Percentiles rank a stretch among this genome's conserved stretches.
Evolutionary conservation across 1,284 basidiomycete genomes (phyloP).

Genomic region (Exobasidium rhododendri): DNA sequence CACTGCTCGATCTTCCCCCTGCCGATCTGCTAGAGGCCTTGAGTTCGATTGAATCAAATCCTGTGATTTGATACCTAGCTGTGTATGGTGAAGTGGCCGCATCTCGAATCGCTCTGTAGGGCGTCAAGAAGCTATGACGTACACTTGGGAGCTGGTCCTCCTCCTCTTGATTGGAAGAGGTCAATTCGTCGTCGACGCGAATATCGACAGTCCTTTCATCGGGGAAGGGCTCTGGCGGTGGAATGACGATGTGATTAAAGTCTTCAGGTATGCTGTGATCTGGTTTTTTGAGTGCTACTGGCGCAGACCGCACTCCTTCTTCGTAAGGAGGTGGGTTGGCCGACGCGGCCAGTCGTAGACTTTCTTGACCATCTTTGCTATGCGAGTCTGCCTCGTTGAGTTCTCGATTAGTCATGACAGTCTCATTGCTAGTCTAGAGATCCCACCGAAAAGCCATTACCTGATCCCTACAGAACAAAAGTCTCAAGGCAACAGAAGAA

Average conservation of each 20-base stretch:
- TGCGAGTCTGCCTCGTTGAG: not conserved
- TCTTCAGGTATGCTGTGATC: not conserved
- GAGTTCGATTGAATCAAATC: not conserved
- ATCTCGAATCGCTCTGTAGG: not conserved
- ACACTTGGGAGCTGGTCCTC: not conserved
- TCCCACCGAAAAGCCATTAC: too few species aligned
- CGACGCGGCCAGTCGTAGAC: not conserved
- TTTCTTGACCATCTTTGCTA: not conserved
- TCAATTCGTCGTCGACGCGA: not conserved
- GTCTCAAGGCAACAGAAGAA: too few species aligned
- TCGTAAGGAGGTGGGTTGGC: not conserved
- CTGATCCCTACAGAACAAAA: too few species aligned
- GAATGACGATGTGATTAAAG: not conserved
- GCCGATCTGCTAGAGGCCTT: not conserved
- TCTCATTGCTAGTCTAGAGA: not conserved
- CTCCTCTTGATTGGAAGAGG: not conserved
- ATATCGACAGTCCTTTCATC: constrained; percentile 9
- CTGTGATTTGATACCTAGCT: not conserved
- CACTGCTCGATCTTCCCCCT: not conserved
- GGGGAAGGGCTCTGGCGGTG: not conserved
- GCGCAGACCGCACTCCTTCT: not conserved
- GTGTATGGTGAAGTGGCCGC: not conserved
- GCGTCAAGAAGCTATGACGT: not conserved
- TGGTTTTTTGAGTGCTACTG: not conserved
- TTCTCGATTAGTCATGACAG: not conserved